Percentiles rank a stretch among this genome's conserved stretches.
phyloP scores from a whole-genome alignment of 2,329 filamentous ascomycete species.

The Tolypocladium cylindrosporum region DNA sequence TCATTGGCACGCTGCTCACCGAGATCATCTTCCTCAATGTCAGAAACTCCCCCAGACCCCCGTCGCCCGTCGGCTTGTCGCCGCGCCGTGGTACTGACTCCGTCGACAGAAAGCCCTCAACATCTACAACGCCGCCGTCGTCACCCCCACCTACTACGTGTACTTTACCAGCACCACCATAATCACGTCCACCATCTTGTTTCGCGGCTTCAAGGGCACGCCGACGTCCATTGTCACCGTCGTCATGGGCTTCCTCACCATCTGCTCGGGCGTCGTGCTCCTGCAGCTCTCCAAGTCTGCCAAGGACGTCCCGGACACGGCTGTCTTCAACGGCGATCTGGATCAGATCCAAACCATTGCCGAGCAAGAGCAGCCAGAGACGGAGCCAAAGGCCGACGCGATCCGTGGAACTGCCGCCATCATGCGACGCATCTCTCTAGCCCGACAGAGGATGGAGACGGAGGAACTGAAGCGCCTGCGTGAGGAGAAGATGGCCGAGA shows the following conservation, averaged over 20 bases:
- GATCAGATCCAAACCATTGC: constrained; percentile 93
- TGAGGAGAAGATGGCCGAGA: constrained; percentile 64
- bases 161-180: constrained; percentile 96
- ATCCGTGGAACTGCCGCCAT: constrained; percentile 87
- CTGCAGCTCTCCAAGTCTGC: constrained; percentile 96
- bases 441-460: constrained; percentile 67
- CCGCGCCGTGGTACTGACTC: neutral
- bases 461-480: constrained; percentile 70
- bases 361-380: constrained; percentile 91
- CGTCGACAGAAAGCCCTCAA: constrained; percentile 83
- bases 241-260: constrained; percentile 85
- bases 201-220: constrained; percentile 87
- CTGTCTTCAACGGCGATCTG: constrained; percentile 84
- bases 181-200: constrained; percentile 83
- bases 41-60: constrained; percentile 26
- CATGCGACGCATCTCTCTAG: constrained; percentile 67
- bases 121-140: constrained; percentile 89
- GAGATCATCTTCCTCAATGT: constrained; percentile 96
- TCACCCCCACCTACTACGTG: constrained; percentile 97
- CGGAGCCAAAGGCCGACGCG: constrained; percentile 90
- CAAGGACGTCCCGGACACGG: constrained; percentile 90
- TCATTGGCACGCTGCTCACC: constrained; percentile 76
- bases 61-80: no score
- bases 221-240: constrained; percentile 73
- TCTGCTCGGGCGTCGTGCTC: constrained; percentile 85